Percentiles rank a stretch among this genome's conserved stretches.
Conservation (phyloP, 176 grass and related monocot species). For the Puya raimondii region DNA sequence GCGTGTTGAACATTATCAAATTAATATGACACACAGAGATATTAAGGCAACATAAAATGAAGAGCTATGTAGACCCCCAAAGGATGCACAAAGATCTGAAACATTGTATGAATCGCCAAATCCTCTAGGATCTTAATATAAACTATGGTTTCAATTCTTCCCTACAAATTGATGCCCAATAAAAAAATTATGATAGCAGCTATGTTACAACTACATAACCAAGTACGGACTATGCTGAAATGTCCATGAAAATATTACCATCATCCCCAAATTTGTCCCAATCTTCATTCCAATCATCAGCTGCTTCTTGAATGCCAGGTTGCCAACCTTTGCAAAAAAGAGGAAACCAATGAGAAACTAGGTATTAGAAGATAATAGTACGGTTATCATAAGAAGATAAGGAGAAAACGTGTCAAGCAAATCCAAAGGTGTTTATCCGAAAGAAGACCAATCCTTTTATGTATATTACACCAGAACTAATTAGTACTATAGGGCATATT, state of each 20-base stretch:
- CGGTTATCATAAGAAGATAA: neutral
- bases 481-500: neutral
- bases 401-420: neutral
- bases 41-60: neutral
- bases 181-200: neutral
- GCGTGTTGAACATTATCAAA: neutral
- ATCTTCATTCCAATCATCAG: slow-evolving; percentile 71
- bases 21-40: neutral
- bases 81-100: neutral
- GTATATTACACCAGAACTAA: neutral
- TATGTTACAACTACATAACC: neutral
- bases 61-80: neutral
- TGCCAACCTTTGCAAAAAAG: slow-evolving; percentile 69
- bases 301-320: slow-evolving; percentile 72
- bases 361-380: neutral
- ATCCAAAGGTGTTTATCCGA: neutral
- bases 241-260: slow-evolving; percentile 2
- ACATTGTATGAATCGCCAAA: neutral
- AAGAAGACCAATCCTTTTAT: too few relatives aligned
- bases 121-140: neutral
- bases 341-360: slow-evolving; percentile 18
- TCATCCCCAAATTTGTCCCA: slow-evolving; percentile 91
- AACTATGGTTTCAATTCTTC: neutral
- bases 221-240: neutral
- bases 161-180: neutral